Conservation (phyloP, 495 filamentous ascomycete genomes). For the Penicillium lividum region DNA sequence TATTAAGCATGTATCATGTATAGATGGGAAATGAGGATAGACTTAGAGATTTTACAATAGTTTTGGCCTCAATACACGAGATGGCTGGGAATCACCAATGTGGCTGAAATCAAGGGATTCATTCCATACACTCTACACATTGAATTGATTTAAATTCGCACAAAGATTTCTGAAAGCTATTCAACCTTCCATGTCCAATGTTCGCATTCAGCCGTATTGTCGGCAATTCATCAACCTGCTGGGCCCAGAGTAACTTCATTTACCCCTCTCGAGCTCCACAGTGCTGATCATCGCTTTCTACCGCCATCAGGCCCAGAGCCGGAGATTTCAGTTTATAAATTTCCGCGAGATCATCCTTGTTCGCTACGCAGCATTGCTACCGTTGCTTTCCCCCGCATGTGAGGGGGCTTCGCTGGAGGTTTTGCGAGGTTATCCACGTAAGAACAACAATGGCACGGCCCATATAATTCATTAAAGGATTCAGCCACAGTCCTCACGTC, state of each 20-base stretch:
- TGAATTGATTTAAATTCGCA: background rate
- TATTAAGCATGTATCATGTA: background rate
- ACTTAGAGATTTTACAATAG: background rate
- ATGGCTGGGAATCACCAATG: conserved; percentile 5
- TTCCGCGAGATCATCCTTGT: conserved; percentile 12
- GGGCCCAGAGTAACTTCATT: background rate
- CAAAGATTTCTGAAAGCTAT: too few relatives aligned
- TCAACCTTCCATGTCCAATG: too few relatives aligned
- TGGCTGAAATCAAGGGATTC: conserved; percentile 1
- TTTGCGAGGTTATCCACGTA: background rate
- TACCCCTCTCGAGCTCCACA: conserved; percentile 24
- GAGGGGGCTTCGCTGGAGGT: background rate
- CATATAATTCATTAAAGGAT: conserved; percentile 2
- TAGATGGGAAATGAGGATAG: too few relatives aligned
- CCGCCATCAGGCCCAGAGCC: conserved; percentile 9
- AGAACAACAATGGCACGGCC: conserved; percentile 9
- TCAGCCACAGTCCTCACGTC: conserved; percentile 1
- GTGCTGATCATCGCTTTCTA: conserved; percentile 25
- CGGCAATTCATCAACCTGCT: background rate
- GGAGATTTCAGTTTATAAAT: conserved; percentile 12
- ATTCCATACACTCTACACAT: background rate
- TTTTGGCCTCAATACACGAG: background rate
- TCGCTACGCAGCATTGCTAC: conserved; percentile 23
- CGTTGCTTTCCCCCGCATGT: conserved; percentile 28
- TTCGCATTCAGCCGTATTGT: too few relatives aligned